phyloP scores from a whole-genome alignment of 179 eudicot genomes.

The Heliamphora pulchella region DNA sequence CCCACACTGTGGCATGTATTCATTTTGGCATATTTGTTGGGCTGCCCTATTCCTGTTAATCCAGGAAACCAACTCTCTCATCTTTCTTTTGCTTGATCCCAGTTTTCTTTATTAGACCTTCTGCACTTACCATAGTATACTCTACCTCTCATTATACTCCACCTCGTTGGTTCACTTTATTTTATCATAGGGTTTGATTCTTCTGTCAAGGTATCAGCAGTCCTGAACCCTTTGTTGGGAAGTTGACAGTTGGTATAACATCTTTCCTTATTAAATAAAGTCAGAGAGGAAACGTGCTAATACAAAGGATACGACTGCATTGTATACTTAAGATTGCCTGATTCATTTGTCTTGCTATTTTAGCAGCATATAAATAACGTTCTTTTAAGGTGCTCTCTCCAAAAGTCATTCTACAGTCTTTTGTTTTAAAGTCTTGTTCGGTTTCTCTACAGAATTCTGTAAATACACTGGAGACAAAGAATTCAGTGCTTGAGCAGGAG shows the following conservation, averaged over 20 bases:
- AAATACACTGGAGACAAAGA: conserved; percentile 57
- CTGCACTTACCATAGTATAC: background rate
- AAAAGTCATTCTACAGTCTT: background rate
- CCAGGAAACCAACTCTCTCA: background rate
- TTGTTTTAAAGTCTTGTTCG: background rate
- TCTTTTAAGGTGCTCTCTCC: conserved; percentile 6
- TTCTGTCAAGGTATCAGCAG: background rate
- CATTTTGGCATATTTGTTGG: background rate
- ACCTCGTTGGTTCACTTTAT: background rate
- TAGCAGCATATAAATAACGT: background rate
- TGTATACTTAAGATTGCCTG: background rate
- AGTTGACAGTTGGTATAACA: background rate
- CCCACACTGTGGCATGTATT: background rate
- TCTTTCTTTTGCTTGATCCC: background rate
- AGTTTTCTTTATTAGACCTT: background rate
- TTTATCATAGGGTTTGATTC: background rate
- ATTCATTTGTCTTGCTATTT: background rate
- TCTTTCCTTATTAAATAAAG: background rate
- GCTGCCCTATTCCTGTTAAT: background rate
- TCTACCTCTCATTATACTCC: background rate
- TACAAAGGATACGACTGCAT: background rate
- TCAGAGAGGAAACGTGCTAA: background rate
- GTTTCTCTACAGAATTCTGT: conserved; percentile 54
- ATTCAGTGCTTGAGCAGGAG: conserved; percentile 52
- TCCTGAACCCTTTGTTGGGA: background rate